Percentiles rank a stretch among this genome's conserved stretches.
Conservation (phyloP, 106 monocot species). For the Iris macrosiphon region DNA sequence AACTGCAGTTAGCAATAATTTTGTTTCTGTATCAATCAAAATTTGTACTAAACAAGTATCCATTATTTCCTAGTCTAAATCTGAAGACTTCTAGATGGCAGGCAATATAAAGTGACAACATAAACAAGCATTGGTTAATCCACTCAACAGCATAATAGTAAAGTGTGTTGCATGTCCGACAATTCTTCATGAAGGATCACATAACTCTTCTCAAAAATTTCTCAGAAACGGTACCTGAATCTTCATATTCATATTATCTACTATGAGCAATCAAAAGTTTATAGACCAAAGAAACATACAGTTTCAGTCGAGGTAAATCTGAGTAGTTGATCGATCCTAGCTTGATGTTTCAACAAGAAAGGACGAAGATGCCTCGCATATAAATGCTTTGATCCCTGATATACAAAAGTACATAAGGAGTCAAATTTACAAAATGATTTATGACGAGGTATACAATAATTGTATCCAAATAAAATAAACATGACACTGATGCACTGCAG, state of each 20-base stretch:
- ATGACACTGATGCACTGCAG: background rate
- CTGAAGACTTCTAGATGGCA: background rate
- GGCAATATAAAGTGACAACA: background rate
- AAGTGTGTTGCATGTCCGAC: too few species aligned
- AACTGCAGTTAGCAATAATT: too few species aligned
- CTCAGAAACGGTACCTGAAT: background rate
- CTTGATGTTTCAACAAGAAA: slow-evolving; percentile 79
- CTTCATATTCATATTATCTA: background rate
- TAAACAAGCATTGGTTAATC: background rate
- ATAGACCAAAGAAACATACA: slow-evolving; percentile 27
- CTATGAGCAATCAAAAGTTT: background rate
- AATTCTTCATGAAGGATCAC: background rate
- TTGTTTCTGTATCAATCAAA: background rate
- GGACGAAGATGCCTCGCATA: slow-evolving; percentile 67
- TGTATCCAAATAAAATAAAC: background rate
- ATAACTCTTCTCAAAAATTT: background rate
- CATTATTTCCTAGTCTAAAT: background rate
- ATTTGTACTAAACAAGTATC: background rate
- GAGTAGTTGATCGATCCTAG: slow-evolving; percentile 54
- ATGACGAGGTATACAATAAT: background rate
- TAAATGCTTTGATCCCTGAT: slow-evolving; percentile 67
- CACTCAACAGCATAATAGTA: background rate
- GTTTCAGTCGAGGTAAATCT: slow-evolving; percentile 36
- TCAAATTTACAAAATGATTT: background rate
- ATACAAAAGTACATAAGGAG: background rate